phyloP scores from a whole-genome alignment of 2,329 filamentous ascomycete species.

The Cercospora sesami region DNA sequence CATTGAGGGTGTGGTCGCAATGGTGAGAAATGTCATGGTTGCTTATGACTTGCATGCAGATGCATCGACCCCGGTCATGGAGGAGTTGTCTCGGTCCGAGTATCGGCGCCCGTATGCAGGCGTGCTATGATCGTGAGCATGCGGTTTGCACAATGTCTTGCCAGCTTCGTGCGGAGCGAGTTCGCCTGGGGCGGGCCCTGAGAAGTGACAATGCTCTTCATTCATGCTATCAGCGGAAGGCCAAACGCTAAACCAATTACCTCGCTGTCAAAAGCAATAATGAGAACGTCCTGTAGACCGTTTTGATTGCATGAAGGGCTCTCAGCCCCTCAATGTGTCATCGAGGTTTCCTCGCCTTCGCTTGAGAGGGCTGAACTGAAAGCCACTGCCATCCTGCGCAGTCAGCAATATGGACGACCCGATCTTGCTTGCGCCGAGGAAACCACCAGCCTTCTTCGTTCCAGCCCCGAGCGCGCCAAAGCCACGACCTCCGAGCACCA shows the following conservation, averaged over 20 bases:
- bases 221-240: neutral
- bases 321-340: slow-evolving; percentile 37
- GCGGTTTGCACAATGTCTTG: neutral
- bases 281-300: slow-evolving; percentile 16
- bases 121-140: neutral
- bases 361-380: slow-evolving; percentile 43
- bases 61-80: slow-evolving; percentile 12
- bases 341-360: slow-evolving; percentile 36
- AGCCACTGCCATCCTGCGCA: slow-evolving; percentile 40
- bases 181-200: neutral
- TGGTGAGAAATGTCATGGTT: slow-evolving; percentile 8
- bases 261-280: neutral
- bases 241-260: neutral
- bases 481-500: slow-evolving; percentile 36
- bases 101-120: neutral
- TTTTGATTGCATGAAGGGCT: slow-evolving; percentile 4
- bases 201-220: slow-evolving; percentile 1
- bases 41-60: slow-evolving; percentile 16
- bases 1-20: slow-evolving; percentile 12
- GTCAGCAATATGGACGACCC: slow-evolving; percentile 34
- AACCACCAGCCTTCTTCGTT: slow-evolving; percentile 33
- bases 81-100: neutral
- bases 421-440: slow-evolving; percentile 30
- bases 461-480: slow-evolving; percentile 37
- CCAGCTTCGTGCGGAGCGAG: neutral